Evolutionary conservation across 73 alveolate species (phyloP).

Genomic region (Paramecium sexaurelia): DNA sequence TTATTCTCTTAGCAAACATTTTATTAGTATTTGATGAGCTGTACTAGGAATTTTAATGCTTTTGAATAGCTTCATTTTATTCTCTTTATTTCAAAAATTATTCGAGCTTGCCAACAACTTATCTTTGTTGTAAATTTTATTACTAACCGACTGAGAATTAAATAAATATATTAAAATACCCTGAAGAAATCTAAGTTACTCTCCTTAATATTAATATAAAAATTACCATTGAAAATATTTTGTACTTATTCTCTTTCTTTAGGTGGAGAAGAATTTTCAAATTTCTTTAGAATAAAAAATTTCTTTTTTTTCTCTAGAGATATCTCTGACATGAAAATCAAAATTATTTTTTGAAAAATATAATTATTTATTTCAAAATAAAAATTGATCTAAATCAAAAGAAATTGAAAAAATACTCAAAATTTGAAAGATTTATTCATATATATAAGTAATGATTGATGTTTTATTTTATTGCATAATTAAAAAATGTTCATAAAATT

Average conservation of each 20-base stretch:
- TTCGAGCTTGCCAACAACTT: conserved; percentile 21
- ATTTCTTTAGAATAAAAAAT: background rate
- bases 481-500: conserved; percentile 58
- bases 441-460: background rate
- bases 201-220: background rate
- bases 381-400: too few species aligned
- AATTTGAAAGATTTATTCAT: too few species aligned
- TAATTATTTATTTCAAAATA: too few species aligned
- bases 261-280: background rate
- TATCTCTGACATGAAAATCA: background rate
- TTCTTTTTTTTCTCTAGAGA: background rate
- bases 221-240: background rate
- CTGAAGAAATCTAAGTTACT: background rate
- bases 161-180: conserved; percentile 1
- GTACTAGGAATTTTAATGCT: background rate
- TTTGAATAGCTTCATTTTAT: background rate
- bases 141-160: background rate
- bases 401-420: background rate
- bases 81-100: background rate
- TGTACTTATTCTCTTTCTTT: background rate
- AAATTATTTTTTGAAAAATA: background rate
- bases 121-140: background rate
- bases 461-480: background rate
- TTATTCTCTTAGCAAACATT: background rate
- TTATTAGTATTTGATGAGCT: background rate